Evolutionary conservation across 495 filamentous ascomycete genomes (phyloP), one percentile per base, ranked within the genome.

Genomic region (Darksidea phi): DNA sequence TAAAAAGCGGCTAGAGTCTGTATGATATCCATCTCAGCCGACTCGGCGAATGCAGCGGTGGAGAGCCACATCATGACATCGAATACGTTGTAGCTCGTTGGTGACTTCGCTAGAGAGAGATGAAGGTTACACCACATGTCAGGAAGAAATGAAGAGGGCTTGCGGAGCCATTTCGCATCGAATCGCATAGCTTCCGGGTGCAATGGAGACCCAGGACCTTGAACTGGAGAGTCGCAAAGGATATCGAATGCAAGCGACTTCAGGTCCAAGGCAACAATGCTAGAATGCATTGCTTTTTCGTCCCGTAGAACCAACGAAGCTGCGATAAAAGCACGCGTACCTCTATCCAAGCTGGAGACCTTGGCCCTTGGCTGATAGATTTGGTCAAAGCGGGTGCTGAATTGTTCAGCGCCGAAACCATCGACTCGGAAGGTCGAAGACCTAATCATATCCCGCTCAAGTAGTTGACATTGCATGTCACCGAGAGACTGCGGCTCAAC

Each of bases 361-460:
- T 37, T 45, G 58, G 64, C 63, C 26, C 69, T 37, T 20, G 50
- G 20, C 8, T 20, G 36, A 46, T 79, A 82, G 0, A 12, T 8
- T 13, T 10, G 5, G 63, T 85, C 81, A 28, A 65, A 17, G 0
- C n/a, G 28, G 0, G 58, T 47, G 0, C 71, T 80, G 61, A 76
- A 68, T 11, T 68, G 48, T 60, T 86, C 84, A 0, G 80, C 80
- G 10, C 83, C 84, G 61, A 81, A 87, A 0, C 74, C 77, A 13
- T 72, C 66, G 1, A 80, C 71, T 15, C 76, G 75, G 64, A 82
- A 82, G 0, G 23, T 34, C 1, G 51, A 56, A 7, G 51, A 1
- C 18, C 59, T 42, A 2, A 63, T 34, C 45, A 56, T n/a, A 18
- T 56, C 43, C 26, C 59, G 51, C n/a, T 45, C 10, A 1, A 63